Conservation (phyloP, 2,329 filamentous ascomycete species). For the Aspergillus niger region DNA sequence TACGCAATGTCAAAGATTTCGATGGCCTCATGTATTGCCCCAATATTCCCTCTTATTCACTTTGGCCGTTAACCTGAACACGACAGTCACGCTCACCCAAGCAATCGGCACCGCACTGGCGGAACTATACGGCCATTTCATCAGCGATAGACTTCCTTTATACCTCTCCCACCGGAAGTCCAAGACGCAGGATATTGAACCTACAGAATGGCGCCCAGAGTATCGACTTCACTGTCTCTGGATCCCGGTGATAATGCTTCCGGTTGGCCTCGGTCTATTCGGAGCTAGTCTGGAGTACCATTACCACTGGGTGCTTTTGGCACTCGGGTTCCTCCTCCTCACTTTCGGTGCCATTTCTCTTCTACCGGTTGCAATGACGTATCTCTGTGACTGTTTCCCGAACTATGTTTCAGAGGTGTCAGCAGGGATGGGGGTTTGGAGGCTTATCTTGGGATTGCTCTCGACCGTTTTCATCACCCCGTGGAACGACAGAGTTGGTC, state of each 20-base stretch:
- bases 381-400: slow-evolving; percentile 38
- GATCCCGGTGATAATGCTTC: slow-evolving; percentile 30
- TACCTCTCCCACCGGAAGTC: slow-evolving; percentile 31
- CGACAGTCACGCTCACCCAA: neutral
- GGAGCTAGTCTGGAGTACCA: slow-evolving; percentile 46
- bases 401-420: slow-evolving; percentile 8
- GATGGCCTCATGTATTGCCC: neutral
- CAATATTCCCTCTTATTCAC: neutral
- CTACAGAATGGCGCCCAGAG: slow-evolving; percentile 35
- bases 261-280: slow-evolving; percentile 37
- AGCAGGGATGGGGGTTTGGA: neutral
- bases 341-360: slow-evolving; percentile 38
- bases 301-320: slow-evolving; percentile 44
- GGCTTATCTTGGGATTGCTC: neutral
- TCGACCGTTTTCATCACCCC: neutral
- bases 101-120: slow-evolving; percentile 19
- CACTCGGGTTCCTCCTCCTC: slow-evolving; percentile 44
- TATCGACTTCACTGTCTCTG: slow-evolving; percentile 32
- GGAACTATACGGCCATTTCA: slow-evolving; percentile 38
- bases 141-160: slow-evolving; percentile 46
- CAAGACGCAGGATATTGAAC: slow-evolving; percentile 16
- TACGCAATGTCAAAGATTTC: neutral
- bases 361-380: slow-evolving; percentile 30
- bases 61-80: neutral
- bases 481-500: neutral